phyloP scores from a whole-genome alignment of 306 rosid species.

The Gastrolobium bilobum region DNA sequence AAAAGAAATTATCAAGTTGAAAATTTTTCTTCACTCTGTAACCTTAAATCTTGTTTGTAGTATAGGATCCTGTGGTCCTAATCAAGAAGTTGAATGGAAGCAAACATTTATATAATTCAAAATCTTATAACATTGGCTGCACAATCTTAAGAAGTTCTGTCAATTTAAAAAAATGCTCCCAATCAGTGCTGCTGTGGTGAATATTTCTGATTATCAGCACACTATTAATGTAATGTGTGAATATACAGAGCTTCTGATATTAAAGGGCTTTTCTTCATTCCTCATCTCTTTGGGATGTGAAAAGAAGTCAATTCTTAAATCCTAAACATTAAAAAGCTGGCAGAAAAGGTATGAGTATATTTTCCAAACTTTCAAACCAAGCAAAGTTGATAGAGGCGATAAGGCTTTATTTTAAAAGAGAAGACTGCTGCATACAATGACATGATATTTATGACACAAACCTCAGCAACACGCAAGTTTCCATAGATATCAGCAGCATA shows the following conservation, averaged over 20 bases:
- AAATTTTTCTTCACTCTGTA: not conserved
- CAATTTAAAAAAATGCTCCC: conserved; percentile 22
- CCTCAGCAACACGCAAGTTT: conserved; percentile 81
- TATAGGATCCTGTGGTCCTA: not conserved
- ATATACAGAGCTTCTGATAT: not conserved
- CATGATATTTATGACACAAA: conserved; percentile 48
- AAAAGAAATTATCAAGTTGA: conserved; percentile 1
- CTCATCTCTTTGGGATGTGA: not conserved
- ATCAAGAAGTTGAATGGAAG: not conserved
- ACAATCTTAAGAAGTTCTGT: not conserved
- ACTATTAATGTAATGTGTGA: not conserved
- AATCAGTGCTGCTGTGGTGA: not conserved
- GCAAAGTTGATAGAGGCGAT: not conserved
- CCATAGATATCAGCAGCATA: conserved; percentile 84
- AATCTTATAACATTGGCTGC: not conserved
- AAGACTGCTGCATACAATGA: conserved; percentile 29
- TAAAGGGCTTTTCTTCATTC: not conserved
- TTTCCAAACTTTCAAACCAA: conserved; percentile 19
- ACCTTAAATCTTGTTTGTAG: conserved; percentile 8
- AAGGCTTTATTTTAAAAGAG: not conserved
- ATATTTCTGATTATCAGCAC: not conserved
- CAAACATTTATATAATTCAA: not conserved
- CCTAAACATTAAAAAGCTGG: not conserved
- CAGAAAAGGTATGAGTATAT: not conserved
- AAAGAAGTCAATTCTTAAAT: conserved; percentile 1